These are phyloP conservation scores for Trametes coccinea DNA, from an alignment of 768 basidiomycete genomes.

Conservation along the genomic window DNA sequence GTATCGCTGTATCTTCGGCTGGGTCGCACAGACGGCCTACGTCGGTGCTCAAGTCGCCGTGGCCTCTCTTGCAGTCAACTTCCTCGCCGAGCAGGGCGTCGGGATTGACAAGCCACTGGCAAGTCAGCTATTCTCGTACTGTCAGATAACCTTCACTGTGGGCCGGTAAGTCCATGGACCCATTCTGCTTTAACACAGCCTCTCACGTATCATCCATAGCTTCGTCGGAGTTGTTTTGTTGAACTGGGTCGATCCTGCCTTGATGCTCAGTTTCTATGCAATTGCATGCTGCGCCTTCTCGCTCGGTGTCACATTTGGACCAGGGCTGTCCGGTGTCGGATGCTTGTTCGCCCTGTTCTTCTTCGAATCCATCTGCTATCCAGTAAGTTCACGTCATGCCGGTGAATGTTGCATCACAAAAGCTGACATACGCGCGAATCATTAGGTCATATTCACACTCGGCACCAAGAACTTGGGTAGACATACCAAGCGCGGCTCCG, in stretches of 20 bases:
- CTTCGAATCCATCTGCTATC: constrained; percentile 77
- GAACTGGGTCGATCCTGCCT: constrained; percentile 63
- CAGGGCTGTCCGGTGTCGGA: constrained; percentile 55
- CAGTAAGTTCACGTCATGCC: constrained; percentile 37
- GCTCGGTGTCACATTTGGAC: constrained; percentile 49
- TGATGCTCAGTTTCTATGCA: constrained; percentile 57
- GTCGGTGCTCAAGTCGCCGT: constrained; percentile 68
- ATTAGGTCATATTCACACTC: constrained; percentile 60
- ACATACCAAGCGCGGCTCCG: constrained; percentile 61
- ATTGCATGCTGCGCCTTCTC: constrained; percentile 52
- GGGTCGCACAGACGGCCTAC: constrained; percentile 69
- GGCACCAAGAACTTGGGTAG: constrained; percentile 64
- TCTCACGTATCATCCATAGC: constrained; percentile 28
- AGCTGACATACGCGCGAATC: neutral
- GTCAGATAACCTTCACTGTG: constrained; percentile 66
- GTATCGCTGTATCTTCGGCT: constrained; percentile 70
- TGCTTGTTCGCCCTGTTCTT: constrained; percentile 69
- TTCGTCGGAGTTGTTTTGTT: constrained; percentile 64
- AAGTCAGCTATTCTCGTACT: constrained; percentile 69
- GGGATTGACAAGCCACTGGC: constrained; percentile 52
- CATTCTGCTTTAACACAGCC: neutral
- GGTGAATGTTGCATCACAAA: neutral
- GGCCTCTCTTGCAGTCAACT: constrained; percentile 70
- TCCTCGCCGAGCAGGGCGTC: constrained; percentile 61
- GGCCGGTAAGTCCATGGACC: constrained; percentile 44